Percentiles rank a stretch among this genome's conserved stretches.
phyloP scores from a whole-genome alignment of 139 green algal genomes.

The Closterium sp. region DNA sequence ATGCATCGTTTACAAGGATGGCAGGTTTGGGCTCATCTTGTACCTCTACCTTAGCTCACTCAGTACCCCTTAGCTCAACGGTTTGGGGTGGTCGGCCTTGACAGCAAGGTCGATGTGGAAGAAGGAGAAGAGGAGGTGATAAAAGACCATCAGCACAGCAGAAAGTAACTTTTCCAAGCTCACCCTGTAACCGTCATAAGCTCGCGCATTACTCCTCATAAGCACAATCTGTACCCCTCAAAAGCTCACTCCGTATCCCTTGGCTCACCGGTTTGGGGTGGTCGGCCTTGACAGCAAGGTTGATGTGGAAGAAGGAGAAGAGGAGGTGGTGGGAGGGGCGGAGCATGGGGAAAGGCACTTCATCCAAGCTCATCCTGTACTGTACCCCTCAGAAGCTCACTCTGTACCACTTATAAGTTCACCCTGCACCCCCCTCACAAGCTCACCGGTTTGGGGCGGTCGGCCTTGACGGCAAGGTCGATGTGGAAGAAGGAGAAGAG shows the following conservation, averaged over 20 bases:
- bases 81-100: background rate
- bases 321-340: no score
- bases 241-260: background rate
- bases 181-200: no score
- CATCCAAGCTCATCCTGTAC: no score
- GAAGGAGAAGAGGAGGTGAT: slow-evolving; percentile 53
- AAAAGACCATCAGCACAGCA: slow-evolving; percentile 7
- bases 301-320: background rate
- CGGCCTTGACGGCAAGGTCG: background rate
- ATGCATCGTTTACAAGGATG: background rate
- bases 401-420: no score
- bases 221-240: no score
- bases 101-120: slow-evolving; percentile 36
- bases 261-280: background rate
- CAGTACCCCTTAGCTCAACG: background rate
- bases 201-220: no score
- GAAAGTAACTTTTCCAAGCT: background rate
- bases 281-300: background rate
- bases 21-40: background rate
- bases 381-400: no score
- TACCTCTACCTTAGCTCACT: no score
- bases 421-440: background rate
- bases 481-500: slow-evolving; percentile 56
- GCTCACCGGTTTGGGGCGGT: background rate
- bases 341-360: no score